Conservation (phyloP, 768 basidiomycete species). For the Termitomyces bulborhizus region DNA sequence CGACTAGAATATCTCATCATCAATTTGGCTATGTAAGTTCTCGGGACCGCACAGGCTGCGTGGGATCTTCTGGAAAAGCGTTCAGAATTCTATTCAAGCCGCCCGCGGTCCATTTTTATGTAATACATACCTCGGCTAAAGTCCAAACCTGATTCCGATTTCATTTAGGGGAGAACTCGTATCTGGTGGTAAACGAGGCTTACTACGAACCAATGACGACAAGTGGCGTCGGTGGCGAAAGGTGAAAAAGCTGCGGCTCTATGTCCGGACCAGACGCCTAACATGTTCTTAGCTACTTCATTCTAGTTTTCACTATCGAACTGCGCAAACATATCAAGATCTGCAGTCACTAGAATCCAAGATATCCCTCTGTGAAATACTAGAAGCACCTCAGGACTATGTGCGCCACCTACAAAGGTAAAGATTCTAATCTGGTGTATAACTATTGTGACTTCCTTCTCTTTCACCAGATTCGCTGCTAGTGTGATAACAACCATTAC, state of each 20-base stretch:
- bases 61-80: slow-evolving; percentile 44
- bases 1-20: neutral
- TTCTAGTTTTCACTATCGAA: slow-evolving; percentile 33
- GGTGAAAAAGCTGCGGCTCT: slow-evolving; percentile 15
- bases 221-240: slow-evolving; percentile 44
- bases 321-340: slow-evolving; percentile 35
- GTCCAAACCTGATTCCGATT: neutral
- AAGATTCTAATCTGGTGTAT: neutral
- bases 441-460: neutral
- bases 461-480: slow-evolving; percentile 32
- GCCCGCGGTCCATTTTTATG: slow-evolving; percentile 41
- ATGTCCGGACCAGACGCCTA: too few relatives aligned
- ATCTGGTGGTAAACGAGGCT: slow-evolving; percentile 37
- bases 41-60: slow-evolving; percentile 38
- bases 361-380: slow-evolving; percentile 33
- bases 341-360: slow-evolving; percentile 45
- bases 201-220: slow-evolving; percentile 38
- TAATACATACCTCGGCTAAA: slow-evolving; percentile 16
- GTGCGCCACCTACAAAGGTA: slow-evolving; percentile 36
- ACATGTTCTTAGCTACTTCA: slow-evolving; percentile 31
- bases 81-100: slow-evolving; percentile 39
- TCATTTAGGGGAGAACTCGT: slow-evolving; percentile 35
- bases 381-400: slow-evolving; percentile 30
- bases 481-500: slow-evolving; percentile 38
- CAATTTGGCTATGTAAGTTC: slow-evolving; percentile 20